A percentile compares a stretch with the other conserved stretches of the same genome.
phyloP scores from a whole-genome alignment of 495 filamentous ascomycete genomes.

The Tuber magnatum region DNA sequence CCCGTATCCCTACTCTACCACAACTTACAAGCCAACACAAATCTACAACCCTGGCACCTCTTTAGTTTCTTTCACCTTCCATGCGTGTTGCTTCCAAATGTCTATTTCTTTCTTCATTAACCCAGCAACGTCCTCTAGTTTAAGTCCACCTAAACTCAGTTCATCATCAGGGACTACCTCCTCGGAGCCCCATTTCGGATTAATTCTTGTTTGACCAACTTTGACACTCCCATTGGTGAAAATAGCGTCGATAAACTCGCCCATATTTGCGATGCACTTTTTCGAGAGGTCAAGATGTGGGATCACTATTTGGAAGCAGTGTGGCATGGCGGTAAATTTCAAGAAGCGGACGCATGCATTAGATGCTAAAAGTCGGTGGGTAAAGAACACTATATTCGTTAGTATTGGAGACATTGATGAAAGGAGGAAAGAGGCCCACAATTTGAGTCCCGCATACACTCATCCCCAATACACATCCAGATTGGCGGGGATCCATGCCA shows the following conservation, averaged over 20 bases:
- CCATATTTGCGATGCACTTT: constrained; percentile 52
- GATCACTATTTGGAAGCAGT: constrained; percentile 68
- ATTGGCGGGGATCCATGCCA: constrained; percentile 68
- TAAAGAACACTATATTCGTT: constrained; percentile 47
- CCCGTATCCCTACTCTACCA: background rate
- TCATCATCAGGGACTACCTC: constrained; percentile 49
- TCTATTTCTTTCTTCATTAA: constrained; percentile 48
- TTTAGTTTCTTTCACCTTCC: background rate
- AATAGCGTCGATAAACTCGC: constrained; percentile 51
- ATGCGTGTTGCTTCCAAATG: constrained; percentile 45
- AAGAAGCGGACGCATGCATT: constrained; percentile 62
- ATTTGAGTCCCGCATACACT: constrained; percentile 69
- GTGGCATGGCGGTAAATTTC: constrained; percentile 82
- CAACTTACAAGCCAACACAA: background rate
- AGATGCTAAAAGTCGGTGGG: constrained; percentile 52
- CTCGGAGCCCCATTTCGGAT: constrained; percentile 52
- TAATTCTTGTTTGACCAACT: constrained; percentile 46
- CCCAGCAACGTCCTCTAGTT: constrained; percentile 50
- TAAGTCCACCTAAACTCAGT: constrained; percentile 45
- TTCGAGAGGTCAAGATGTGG: constrained; percentile 46
- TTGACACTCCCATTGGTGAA: constrained; percentile 44
- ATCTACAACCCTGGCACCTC: constrained; percentile 21
- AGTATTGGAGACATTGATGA: background rate
- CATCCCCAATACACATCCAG: constrained; percentile 68
- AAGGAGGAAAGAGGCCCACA: constrained; percentile 5